Percentiles rank a stretch among this genome's conserved stretches.
These are phyloP conservation scores for Phytophthora syringae DNA, from an alignment of 352 stramenopile species.

Conservation along the genomic window DNA sequence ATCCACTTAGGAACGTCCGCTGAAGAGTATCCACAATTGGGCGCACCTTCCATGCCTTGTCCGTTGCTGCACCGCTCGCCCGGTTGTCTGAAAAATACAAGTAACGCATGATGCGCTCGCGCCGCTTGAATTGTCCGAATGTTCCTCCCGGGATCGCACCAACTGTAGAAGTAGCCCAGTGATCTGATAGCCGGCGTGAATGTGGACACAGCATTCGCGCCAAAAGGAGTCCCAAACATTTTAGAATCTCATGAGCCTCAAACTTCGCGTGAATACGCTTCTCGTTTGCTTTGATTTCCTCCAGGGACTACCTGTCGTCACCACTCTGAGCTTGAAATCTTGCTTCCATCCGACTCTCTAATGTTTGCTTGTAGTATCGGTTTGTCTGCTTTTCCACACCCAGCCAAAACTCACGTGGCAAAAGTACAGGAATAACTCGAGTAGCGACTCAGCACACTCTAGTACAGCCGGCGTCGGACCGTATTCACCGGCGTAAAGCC, in stretches of 20 bases:
- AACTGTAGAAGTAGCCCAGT: conserved; percentile 15
- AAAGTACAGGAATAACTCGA: conserved; percentile 11
- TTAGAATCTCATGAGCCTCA: not conserved
- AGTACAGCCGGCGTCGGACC: not conserved
- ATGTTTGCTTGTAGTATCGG: not conserved
- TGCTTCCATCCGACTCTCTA: not conserved
- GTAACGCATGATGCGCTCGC: conserved; percentile 9
- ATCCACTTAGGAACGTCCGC: conserved; percentile 10
- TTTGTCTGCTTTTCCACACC: conserved; percentile 4
- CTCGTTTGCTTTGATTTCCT: not conserved
- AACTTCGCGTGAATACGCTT: not conserved
- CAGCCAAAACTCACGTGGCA: conserved; percentile 18
- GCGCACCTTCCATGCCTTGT: conserved; percentile 13
- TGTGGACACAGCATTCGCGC: conserved; percentile 2
- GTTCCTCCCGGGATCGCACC: conserved; percentile 1
- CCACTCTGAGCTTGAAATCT: not conserved
- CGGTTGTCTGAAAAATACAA: conserved; percentile 18
- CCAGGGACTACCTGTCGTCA: not conserved
- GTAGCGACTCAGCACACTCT: not conserved
- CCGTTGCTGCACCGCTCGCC: not conserved
- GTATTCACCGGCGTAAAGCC: not conserved
- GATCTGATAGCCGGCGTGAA: not conserved
- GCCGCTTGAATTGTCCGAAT: conserved; percentile 13
- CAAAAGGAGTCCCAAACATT: conserved; percentile 1
- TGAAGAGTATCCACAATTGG: conserved; percentile 17